Conservation (phyloP, 305 asterid genomes). For the Fraxinus nigra region DNA sequence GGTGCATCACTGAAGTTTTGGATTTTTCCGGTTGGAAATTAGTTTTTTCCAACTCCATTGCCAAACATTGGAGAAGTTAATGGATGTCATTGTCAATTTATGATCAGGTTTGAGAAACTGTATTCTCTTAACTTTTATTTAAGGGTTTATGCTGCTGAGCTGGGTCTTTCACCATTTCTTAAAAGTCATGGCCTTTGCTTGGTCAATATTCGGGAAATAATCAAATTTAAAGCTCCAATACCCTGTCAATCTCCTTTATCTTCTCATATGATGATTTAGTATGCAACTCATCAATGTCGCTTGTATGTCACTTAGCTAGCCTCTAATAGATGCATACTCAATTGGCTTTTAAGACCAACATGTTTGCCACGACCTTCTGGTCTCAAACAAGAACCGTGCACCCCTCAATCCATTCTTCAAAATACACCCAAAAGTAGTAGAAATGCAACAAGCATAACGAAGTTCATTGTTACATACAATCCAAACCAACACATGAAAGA, state of each 20-base stretch:
- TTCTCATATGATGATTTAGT: not conserved
- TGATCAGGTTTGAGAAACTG: not conserved
- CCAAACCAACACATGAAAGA: not conserved
- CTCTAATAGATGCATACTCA: not conserved
- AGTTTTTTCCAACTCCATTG: not conserved
- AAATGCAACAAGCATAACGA: not conserved
- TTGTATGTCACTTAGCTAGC: not conserved
- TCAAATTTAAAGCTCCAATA: not conserved
- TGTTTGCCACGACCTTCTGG: not conserved
- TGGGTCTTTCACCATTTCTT: not conserved
- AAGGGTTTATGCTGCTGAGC: not conserved
- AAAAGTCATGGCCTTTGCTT: not conserved
- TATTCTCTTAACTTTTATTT: not conserved
- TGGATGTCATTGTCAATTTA: conserved; percentile 1
- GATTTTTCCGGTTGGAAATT: not conserved
- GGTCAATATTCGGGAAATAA: not conserved
- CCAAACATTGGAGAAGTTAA: not conserved
- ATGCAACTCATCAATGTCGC: not conserved
- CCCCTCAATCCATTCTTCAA: not conserved
- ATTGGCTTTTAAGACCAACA: not conserved
- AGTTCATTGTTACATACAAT: not conserved
- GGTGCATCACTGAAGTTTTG: conserved; percentile 3
- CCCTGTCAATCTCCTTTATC: not conserved
- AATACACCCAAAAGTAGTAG: not conserved
- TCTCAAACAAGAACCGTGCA: not conserved